Base-by-base conservation (phyloP, 2,329 filamentous ascomycete genomes). In the Ascochyta viciae-villosae region DNA sequence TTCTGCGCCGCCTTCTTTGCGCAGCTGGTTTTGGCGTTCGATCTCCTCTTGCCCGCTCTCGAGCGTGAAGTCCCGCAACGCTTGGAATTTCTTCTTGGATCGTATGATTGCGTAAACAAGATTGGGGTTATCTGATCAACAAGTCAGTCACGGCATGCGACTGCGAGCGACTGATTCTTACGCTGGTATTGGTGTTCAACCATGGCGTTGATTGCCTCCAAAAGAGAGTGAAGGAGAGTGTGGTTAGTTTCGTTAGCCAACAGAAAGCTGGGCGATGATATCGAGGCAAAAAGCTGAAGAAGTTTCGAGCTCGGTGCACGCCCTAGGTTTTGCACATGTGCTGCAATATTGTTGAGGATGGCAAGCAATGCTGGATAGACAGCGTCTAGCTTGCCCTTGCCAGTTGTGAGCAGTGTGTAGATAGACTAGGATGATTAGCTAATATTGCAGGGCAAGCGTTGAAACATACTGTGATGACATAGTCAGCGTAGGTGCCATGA, bases 231-330 rank as follows among this genome's bases (percentile, higher is more conserved):
- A 6, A 99, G 81, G 4, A 98, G 84, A 29, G 82, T 80, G 71
- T 98, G 91, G 63, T 99, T 99, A 34, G 86, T 90, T 55, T 99
- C 95, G 66, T 96, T 98, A 7, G 91, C 92, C 16, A 98, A 81
- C 9, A 99, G 80, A 73, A 98, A 99, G 29, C 90, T 92, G 0
- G 95, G 94, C 0, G 92, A 91, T 8, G 94, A 96, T 90, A 98
- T 96, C 31, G 91, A 95, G 4, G 87, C 86, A 73, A 96, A 96
- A 0, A 98, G 81, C 66, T 97, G 92, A 64, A 98, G 82, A 27
- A 98, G 79, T 73, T 92, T 96, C 2, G 89, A 87, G 71, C 91
- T 90, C 15, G 92, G 88, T 3, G 87, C 84, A 4, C 87, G 81
- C 46, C 89, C 91, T 10, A 98, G 79, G 22, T 89, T 86, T 68